Evolutionary conservation across 2,329 filamentous ascomycete genomes (phyloP).

Genomic region (Berkeleyomyces basicola): DNA sequence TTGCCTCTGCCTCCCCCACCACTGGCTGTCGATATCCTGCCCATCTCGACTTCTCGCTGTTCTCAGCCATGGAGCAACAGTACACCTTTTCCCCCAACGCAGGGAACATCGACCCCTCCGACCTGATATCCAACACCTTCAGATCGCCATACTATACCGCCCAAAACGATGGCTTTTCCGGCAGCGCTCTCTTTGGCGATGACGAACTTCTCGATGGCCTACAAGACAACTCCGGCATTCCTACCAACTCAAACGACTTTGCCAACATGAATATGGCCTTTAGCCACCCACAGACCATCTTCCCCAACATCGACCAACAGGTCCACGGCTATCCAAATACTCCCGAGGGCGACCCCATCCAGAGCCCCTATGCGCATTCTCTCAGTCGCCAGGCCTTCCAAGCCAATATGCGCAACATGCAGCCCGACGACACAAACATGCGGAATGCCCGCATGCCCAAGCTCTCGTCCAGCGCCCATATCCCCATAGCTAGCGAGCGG

Average conservation of each 20-base stretch:
- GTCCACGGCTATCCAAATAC: slow-evolving; percentile 79
- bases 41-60: neutral
- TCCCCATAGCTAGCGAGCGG: slow-evolving; percentile 24
- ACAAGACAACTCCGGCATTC: slow-evolving; percentile 33
- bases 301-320: slow-evolving; percentile 39
- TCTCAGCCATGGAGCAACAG: slow-evolving; percentile 10
- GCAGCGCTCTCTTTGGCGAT: slow-evolving; percentile 64
- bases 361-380: slow-evolving; percentile 52
- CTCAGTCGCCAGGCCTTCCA: slow-evolving; percentile 68
- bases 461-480: neutral
- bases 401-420: slow-evolving; percentile 39
- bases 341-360: slow-evolving; percentile 78
- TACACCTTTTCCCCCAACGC: slow-evolving; percentile 8
- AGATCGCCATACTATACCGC: slow-evolving; percentile 7
- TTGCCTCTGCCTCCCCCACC: neutral
- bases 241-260: slow-evolving; percentile 40
- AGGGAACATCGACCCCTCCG: slow-evolving; percentile 5
- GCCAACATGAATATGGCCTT: slow-evolving; percentile 41
- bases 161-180: slow-evolving; percentile 48
- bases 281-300: slow-evolving; percentile 21
- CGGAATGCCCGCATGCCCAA: slow-evolving; percentile 1
- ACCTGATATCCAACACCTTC: slow-evolving; percentile 6
- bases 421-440: slow-evolving; percentile 27
- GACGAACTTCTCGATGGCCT: slow-evolving; percentile 74
- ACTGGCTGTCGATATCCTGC: neutral